phyloP scores from a whole-genome alignment of 2,329 filamentous ascomycete genomes.

The Phyllosticta citriasiana region DNA sequence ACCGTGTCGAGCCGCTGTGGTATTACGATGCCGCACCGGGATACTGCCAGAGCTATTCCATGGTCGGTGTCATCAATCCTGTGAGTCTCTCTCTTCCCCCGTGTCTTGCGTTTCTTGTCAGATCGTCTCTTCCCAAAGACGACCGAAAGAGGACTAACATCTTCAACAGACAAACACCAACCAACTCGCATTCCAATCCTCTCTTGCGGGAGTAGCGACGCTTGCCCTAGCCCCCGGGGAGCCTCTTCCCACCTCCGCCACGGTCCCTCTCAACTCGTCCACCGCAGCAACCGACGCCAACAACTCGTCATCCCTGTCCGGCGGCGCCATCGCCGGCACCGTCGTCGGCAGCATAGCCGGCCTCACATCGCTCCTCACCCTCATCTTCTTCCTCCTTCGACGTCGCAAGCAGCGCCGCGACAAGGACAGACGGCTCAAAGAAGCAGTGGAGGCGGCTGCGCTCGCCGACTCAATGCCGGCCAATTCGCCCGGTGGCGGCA shows the following conservation, averaged over 20 bases:
- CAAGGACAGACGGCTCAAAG: neutral
- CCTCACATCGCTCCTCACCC: conserved; percentile 15
- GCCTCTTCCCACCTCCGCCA: conserved; percentile 20
- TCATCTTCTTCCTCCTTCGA: conserved; percentile 22
- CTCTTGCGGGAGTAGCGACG: conserved; percentile 16
- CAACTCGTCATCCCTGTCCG: conserved; percentile 17
- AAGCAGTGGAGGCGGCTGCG: neutral
- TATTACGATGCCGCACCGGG: conserved; percentile 44
- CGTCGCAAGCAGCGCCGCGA: neutral
- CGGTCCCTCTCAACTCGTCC: conserved; percentile 9
- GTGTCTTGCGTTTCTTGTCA: neutral
- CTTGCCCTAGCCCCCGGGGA: conserved; percentile 27
- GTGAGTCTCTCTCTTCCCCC: conserved; percentile 28
- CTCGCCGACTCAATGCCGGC: neutral
- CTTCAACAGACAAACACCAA: neutral
- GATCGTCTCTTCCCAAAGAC: neutral
- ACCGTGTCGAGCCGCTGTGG: conserved; percentile 25
- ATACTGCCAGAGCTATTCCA: conserved; percentile 55
- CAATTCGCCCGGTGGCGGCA: neutral
- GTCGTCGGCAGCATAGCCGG: conserved; percentile 44
- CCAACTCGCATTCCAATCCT: conserved; percentile 17
- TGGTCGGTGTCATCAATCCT: conserved; percentile 69
- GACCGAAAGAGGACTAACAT: neutral
- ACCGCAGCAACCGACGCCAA: conserved; percentile 3
- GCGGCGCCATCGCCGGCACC: conserved; percentile 38